A percentile compares a stretch with the other conserved stretches of the same genome.
phyloP scores from a whole-genome alignment of 2,329 filamentous ascomycete genomes.

The Botrytis elliptica region DNA sequence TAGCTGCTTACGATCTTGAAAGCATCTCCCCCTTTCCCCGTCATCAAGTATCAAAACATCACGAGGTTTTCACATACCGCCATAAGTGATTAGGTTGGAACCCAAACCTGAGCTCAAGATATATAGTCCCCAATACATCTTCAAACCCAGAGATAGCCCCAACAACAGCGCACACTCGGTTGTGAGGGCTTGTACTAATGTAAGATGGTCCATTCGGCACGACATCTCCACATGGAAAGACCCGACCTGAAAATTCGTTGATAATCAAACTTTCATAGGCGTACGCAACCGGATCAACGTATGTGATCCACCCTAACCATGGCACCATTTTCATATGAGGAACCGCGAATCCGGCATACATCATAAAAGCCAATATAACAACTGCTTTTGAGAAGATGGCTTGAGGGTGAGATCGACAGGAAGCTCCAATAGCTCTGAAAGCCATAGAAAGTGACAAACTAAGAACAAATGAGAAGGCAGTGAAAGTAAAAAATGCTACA shows the following conservation, averaged over 20 bases:
- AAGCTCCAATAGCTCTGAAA: slow-evolving; percentile 75
- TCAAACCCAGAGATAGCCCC: slow-evolving; percentile 55
- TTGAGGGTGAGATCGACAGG: slow-evolving; percentile 68
- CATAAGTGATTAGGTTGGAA: slow-evolving; percentile 62
- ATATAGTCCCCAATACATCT: slow-evolving; percentile 51
- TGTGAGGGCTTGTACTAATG: slow-evolving; percentile 18
- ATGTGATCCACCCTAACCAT: slow-evolving; percentile 84
- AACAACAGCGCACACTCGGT: slow-evolving; percentile 54
- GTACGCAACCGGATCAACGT: slow-evolving; percentile 61
- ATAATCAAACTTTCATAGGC: slow-evolving; percentile 78
- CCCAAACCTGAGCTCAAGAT: slow-evolving; percentile 52
- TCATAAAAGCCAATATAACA: slow-evolving; percentile 41
- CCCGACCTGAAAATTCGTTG: slow-evolving; percentile 65
- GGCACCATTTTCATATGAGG: slow-evolving; percentile 60
- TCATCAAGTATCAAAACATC: too few relatives aligned
- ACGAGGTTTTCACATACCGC: slow-evolving; percentile 42
- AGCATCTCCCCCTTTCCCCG: background rate
- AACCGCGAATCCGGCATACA: slow-evolving; percentile 45
- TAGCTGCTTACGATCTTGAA: background rate
- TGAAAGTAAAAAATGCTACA: slow-evolving; percentile 81
- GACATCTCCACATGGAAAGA: slow-evolving; percentile 31
- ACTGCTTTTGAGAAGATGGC: slow-evolving; percentile 60
- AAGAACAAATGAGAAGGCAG: slow-evolving; percentile 35
- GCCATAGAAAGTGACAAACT: slow-evolving; percentile 70
- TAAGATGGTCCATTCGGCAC: slow-evolving; percentile 29